These are phyloP conservation scores for Didymosphaeria variabile DNA, from an alignment of 2,329 filamentous ascomycete species.

Conservation along the genomic window DNA sequence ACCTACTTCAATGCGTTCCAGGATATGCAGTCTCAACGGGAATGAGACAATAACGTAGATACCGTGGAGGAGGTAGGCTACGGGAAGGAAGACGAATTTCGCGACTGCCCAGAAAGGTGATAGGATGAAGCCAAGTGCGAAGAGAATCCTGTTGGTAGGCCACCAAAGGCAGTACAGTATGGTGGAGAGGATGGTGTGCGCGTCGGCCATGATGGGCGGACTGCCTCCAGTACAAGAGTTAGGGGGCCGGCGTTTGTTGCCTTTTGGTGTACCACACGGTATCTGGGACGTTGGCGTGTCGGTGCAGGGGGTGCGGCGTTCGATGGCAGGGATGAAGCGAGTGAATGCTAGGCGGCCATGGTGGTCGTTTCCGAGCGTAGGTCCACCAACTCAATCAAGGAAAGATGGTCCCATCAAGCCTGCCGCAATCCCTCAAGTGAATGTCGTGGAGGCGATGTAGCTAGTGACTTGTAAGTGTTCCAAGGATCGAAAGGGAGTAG, in stretches of 20 bases:
- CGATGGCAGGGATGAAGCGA: constrained; percentile 8
- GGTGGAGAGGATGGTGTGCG: constrained; percentile 37
- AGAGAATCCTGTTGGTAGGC: constrained; percentile 50
- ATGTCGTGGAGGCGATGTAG: background rate
- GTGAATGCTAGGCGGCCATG: constrained; percentile 18
- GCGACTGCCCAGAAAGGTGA: constrained; percentile 60
- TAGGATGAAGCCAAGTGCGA: constrained; percentile 52
- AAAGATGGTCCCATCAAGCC: background rate
- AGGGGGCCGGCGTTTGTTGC: background rate
- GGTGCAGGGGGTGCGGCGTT: background rate
- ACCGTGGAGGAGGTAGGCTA: constrained; percentile 57
- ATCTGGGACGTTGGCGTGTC: background rate
- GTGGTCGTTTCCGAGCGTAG: constrained; percentile 14
- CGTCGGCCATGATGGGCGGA: constrained; percentile 37
- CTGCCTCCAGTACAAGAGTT: background rate
- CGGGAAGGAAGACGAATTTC: constrained; percentile 60
- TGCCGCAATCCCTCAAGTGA: background rate
- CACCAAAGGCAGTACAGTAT: constrained; percentile 49
- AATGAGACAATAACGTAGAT: constrained; percentile 53
- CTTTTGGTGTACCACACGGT: background rate
- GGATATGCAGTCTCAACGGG: constrained; percentile 57
- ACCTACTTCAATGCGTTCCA: constrained; percentile 65
- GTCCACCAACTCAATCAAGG: background rate
- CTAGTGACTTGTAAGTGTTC: background rate
- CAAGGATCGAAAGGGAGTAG: background rate